Evolutionary conservation across 805 yeast genomes (phyloP), one percentile per base, ranked within the genome.

Genomic region (Tetrapisispora phaffii): DNA sequence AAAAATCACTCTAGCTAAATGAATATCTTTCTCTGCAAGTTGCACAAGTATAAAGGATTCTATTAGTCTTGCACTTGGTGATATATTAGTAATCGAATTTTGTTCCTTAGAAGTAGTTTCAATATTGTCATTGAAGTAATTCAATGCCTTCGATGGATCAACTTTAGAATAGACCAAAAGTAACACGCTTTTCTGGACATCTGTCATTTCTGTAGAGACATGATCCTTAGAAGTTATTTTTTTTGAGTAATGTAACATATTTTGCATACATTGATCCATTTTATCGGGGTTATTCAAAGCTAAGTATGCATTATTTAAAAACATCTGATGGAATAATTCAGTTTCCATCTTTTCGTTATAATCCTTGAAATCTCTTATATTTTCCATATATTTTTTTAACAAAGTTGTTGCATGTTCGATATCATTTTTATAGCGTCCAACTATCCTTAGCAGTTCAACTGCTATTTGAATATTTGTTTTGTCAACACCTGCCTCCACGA

Each of bases 1-100:
- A 48, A 69, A 65, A 12, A 76, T 56, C 36, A 75, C 69, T 44
- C 68, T 63, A 0, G 81, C 80, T 58, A 78, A 76, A 47, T 74
- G 77, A 36, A 80, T 59, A 55, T 78, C 81, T 36, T 67, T 62
- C 33, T 68, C 65, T 19, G 68, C 66, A 32, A 78, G 56, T 44
- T 57, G 66, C 0, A 73, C 69, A 15, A 73, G 49, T 24, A 77
- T 58, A 33, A 77, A 53, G 2, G 77, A 59, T 49, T 77, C 78
- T 1, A 76, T 70, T 21, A 76, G 50, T 4, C 62, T 44, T 1
- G 76, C 77, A 15, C 70, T 56, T 2, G 69, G 66, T 0, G 80
- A 73, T 7, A 53, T 34, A n/a, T 49, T 41, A 1, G 51, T 44
- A 1, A 59, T 53, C 3, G 41, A 48, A 22, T 60, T 58, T 42